Evolutionary conservation across 2,329 filamentous ascomycete species (phyloP).

Genomic region (Fusarium praegraminearum): DNA sequence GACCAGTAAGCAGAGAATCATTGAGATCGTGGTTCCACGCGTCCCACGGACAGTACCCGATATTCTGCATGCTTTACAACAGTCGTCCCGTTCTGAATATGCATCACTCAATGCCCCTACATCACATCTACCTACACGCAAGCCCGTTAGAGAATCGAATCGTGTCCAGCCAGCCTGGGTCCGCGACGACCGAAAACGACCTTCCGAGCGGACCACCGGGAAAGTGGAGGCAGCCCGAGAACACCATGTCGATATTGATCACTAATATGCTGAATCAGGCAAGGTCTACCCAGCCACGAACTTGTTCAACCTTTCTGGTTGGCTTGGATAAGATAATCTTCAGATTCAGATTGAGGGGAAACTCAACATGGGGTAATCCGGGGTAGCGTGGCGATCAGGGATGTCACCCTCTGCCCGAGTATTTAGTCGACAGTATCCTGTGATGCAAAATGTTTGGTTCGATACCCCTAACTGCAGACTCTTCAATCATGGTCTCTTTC

Average conservation of each 20-base stretch:
- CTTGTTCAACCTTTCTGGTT: background rate
- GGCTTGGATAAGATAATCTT: background rate
- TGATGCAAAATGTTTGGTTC: background rate
- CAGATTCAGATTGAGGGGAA: conserved; percentile 9
- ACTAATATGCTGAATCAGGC: background rate
- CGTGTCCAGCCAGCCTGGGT: too few relatives aligned
- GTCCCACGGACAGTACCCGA: too few relatives aligned
- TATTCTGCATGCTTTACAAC: background rate
- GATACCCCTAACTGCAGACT: background rate
- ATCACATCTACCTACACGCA: too few relatives aligned
- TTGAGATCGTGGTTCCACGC: too few relatives aligned
- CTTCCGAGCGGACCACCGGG: conserved; percentile 31
- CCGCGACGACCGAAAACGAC: too few relatives aligned
- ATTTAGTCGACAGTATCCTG: conserved; percentile 13
- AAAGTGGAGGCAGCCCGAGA: conserved; percentile 16
- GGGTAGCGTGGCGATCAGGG: conserved; percentile 23
- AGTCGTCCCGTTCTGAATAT: background rate
- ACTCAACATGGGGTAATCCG: conserved; percentile 21
- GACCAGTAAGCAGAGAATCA: too few relatives aligned
- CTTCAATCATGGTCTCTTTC: conserved; percentile 13
- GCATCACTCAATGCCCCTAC: background rate
- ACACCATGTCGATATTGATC: background rate
- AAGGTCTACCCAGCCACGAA: background rate
- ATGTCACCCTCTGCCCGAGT: background rate
- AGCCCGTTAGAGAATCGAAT: too few relatives aligned